Base-by-base conservation (phyloP, 2,329 filamentous ascomycete genomes). In the Fusarium pininemorale region DNA sequence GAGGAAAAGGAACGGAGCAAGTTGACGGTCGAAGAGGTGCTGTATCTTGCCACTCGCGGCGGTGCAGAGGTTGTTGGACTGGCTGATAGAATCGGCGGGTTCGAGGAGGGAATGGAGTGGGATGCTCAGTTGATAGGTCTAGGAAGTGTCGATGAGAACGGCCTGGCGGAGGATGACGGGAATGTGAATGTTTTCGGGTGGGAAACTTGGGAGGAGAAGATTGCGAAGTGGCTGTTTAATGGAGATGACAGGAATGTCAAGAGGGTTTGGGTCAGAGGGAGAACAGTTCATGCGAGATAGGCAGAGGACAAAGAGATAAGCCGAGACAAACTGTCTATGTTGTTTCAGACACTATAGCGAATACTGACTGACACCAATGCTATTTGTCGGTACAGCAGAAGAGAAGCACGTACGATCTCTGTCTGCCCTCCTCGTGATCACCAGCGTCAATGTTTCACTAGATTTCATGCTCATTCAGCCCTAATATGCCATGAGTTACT, bases 221-320 rank as follows among this genome's bases (percentile, higher is more conserved):
- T 98, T 16, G 93, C 94, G 59, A 99, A 99, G 86, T 99, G 96
- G 96, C 86, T 98, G 70, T 99, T 93, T 83, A 93, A 90, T 74
- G 96, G 96, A 0, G 95, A 98, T 85, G 96, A 98, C 83, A 87
- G 96, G 75, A 98, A 98, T 82, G 96, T 95, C 6, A 88, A 88
- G 77, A 91, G 88, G 75, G 96, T 99, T 10, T 99, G 96, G 96
- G 95, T 98, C 4, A 91, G 88, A 80, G 96, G 96, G 6, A 85
- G 90, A 72, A 82, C 97, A 81, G 96, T 98, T 54, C 94, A 98
- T 72, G 50, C 54, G 47, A 67, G 63, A 44, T 50, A 64, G 50
- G 20, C 8, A 41, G 20, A 56, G 38, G 50, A 26, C n/a, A 42
- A 42, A 37, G 58, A 54, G 22, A n/a, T 28, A 37, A 42, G 20